phyloP scores from a whole-genome alignment of 2,329 filamentous ascomycete genomes.

The Aspergillus uvarum region DNA sequence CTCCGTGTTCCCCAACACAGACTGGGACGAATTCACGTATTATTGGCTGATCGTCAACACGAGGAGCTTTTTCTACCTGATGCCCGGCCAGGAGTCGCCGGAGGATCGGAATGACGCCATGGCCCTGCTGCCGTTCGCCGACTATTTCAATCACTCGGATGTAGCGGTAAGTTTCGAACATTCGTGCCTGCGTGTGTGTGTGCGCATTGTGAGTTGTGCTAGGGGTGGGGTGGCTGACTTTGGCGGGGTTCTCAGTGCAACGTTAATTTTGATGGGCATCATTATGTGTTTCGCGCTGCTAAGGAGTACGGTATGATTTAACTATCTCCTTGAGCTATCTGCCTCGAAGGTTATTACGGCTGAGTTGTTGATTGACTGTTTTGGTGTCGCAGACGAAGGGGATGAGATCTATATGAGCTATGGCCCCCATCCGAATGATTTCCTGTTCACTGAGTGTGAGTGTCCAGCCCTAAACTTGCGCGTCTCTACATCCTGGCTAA shows the following conservation, averaged over 20 bases:
- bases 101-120: constrained; percentile 47
- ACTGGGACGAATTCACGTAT: constrained; percentile 51
- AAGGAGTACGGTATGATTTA: constrained; percentile 32
- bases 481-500: constrained; percentile 2
- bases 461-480: too few species aligned
- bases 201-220: background rate
- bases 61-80: constrained; percentile 59
- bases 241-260: constrained; percentile 31
- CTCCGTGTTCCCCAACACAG: constrained; percentile 44
- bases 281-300: constrained; percentile 37
- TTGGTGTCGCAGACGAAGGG: constrained; percentile 30
- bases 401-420: constrained; percentile 49
- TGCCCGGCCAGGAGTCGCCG: constrained; percentile 37
- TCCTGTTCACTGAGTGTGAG: constrained; percentile 46
- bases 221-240: background rate
- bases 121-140: constrained; percentile 47
- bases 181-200: background rate
- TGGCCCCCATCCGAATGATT: constrained; percentile 45
- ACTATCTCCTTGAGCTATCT: too few species aligned
- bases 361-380: background rate
- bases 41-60: constrained; percentile 63
- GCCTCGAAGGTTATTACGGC: too few species aligned
- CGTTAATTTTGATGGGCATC: constrained; percentile 37
- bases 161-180: constrained; percentile 31
- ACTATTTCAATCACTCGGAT: constrained; percentile 50